These are phyloP conservation scores for Brasenia schreberi DNA, from an alignment of 164 flowering plant genomes.

Conservation along the genomic window DNA sequence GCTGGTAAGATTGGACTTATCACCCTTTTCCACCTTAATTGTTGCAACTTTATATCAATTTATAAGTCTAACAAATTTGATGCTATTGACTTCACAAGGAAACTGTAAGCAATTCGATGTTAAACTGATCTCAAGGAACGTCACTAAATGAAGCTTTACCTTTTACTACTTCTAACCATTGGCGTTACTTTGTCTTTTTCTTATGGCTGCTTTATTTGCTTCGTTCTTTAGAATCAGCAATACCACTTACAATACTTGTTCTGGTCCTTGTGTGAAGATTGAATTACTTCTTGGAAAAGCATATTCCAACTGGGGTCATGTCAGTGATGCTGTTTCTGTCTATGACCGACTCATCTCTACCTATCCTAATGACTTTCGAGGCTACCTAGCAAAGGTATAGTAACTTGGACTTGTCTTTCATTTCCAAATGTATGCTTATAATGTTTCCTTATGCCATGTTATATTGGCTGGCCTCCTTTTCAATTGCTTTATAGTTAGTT, in stretches of 20 bases:
- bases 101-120: too few species aligned
- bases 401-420: not conserved
- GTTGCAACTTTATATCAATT: not conserved
- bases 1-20: not conserved
- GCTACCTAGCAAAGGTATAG: constrained; percentile 83
- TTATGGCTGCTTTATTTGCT: too few species aligned
- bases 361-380: constrained; percentile 80
- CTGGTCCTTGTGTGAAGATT: constrained; percentile 9
- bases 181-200: not conserved
- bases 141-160: not conserved
- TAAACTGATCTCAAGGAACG: too few species aligned
- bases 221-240: too few species aligned
- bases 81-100: too few species aligned
- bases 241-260: too few species aligned
- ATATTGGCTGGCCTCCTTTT: too few species aligned
- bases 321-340: constrained; percentile 83
- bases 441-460: not conserved
- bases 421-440: not conserved
- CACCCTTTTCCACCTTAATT: not conserved
- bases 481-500: too few species aligned
- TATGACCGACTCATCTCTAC: constrained; percentile 68
- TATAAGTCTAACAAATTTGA: not conserved
- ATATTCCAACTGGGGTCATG: constrained; percentile 89
- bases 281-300: constrained; percentile 92
- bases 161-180: constrained; percentile 2